Evolutionary conservation across 805 yeast species (phyloP).

Genomic region (Candida corydali): DNA sequence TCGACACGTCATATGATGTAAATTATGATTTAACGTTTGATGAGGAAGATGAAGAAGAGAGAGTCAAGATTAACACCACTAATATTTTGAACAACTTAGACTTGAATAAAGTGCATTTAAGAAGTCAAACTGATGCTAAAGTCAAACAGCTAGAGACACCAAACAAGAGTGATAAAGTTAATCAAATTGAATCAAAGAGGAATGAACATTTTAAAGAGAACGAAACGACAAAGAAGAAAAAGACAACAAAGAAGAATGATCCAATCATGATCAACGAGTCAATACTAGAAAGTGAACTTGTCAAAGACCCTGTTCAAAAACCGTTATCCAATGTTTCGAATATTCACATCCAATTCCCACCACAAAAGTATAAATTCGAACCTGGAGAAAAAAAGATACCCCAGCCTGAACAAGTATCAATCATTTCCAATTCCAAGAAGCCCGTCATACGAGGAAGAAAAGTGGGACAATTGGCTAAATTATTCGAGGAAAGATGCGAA

Average conservation of each 20-base stretch:
- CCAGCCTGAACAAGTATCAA: not conserved
- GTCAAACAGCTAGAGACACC: no score
- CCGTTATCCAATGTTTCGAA: conserved; percentile 18
- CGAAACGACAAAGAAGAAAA: not conserved
- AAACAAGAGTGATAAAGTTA: no score
- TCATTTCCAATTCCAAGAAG: conserved; percentile 13
- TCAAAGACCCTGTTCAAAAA: not conserved
- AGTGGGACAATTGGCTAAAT: conserved; percentile 58
- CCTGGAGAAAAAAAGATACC: conserved; percentile 2
- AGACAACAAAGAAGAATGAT: not conserved
- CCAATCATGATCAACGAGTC: not conserved
- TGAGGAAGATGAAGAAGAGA: conserved; percentile 14
- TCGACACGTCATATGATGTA: conserved; percentile 28
- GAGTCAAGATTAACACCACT: conserved; percentile 14
- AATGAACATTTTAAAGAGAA: no score
- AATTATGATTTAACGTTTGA: conserved; percentile 30
- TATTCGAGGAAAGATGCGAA: conserved; percentile 57
- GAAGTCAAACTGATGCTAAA: not conserved
- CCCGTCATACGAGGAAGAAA: conserved; percentile 52
- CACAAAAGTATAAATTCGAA: conserved; percentile 31
- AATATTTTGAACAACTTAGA: conserved; percentile 9
- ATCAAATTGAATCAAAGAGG: no score
- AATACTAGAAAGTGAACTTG: not conserved
- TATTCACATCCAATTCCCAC: conserved; percentile 31
- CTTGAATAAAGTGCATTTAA: not conserved